Conservation (phyloP, 1,284 basidiomycete genomes). For the Tylopilus orsonianus region DNA sequence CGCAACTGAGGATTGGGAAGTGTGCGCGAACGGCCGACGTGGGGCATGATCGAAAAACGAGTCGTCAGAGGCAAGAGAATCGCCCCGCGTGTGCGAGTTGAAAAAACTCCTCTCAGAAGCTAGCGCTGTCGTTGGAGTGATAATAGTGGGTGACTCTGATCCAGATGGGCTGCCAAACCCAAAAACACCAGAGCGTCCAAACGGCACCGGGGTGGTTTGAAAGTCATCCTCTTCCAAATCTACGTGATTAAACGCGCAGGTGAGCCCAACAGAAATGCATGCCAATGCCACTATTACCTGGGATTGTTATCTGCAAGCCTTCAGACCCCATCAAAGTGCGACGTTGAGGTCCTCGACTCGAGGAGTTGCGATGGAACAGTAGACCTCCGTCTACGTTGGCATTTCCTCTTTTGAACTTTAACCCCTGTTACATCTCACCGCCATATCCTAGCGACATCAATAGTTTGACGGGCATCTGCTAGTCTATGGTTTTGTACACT, state of each 20-base stretch:
- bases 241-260: slow-evolving; percentile 26
- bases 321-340: slow-evolving; percentile 45
- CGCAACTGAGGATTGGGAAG: slow-evolving; percentile 67
- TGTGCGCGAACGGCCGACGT: slow-evolving; percentile 60
- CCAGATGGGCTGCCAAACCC: slow-evolving; percentile 46
- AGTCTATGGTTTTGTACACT: too few relatives aligned
- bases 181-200: slow-evolving; percentile 53
- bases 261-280: slow-evolving; percentile 1
- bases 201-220: slow-evolving; percentile 59
- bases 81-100: slow-evolving; percentile 59
- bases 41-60: slow-evolving; percentile 64
- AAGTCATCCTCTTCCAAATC: slow-evolving; percentile 76
- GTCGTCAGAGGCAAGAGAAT: slow-evolving; percentile 66
- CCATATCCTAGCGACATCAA: background rate
- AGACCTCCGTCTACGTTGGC: background rate
- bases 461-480: background rate
- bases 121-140: slow-evolving; percentile 46
- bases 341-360: background rate
- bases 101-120: slow-evolving; percentile 61
- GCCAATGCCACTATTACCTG: slow-evolving; percentile 46
- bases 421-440: slow-evolving; percentile 2
- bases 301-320: slow-evolving; percentile 78
- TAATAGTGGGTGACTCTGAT: slow-evolving; percentile 63
- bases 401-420: slow-evolving; percentile 15
- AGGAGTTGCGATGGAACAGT: slow-evolving; percentile 1